Evolutionary conservation across 1,284 basidiomycete genomes (phyloP), one percentile per base, ranked within the genome.

Genomic region (Sanghuangporus sanghuang): DNA sequence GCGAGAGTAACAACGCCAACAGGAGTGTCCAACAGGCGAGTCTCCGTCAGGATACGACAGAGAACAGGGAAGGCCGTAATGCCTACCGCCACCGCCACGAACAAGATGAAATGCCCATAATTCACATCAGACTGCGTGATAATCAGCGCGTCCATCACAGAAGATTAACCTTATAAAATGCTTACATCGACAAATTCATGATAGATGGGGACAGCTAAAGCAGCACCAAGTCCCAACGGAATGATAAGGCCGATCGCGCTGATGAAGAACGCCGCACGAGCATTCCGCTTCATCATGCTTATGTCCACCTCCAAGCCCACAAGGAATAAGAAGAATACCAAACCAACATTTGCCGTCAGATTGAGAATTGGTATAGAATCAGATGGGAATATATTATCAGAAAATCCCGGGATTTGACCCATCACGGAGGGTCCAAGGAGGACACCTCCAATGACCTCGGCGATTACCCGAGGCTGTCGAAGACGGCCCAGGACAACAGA

Each of bases 251-350:
- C 87, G 1, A 79, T 77, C 1, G 79, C 65, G 0, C 85, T 85
- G 71, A 90, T 85, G 11, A 70, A 65, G 27, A 70, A 53, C n/a
- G 78, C 74, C 2, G 76, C 73, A 53, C 73, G 76, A 7, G 76
- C 79, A 68, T 85, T 83, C 52, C 76, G 73, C 68, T 76, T 80
- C 69, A 88, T 77, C 60, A 87, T 72, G 4, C 84, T 80, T 16
- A 86, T 80, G 71, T 98, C 96, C 62, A 96, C 88, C 77, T 91
- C 90, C 55, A 98, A 81, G 12, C 94, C 96, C 49, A 98, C 86
- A 59, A 96, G 79, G 78, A 96, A 96, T 11, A 96, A 83, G 77
- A 94, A 96, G 42, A 97, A 81, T 68, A 96, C 86, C 21, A 98
- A 84, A 58, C 96, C 96, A 65, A 98, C 86, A 62, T 87, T 95